Evolutionary conservation across 2,329 filamentous ascomycete species (phyloP), one percentile per base, ranked within the genome.

Genomic region (Emergomyces pasteurianus): DNA sequence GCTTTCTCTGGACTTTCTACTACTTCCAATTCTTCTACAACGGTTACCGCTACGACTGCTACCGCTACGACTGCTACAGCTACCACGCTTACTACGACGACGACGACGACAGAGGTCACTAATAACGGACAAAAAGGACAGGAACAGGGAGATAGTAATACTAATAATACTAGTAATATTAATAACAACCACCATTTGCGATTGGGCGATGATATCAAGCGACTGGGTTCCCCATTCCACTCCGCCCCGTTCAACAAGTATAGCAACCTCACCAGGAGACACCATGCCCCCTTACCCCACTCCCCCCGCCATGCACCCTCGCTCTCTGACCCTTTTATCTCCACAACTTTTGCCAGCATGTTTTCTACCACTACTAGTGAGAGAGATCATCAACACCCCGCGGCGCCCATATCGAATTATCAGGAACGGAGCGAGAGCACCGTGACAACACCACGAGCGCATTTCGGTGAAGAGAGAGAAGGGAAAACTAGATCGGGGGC

Each of bases 151-250:
- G 31, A 62, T 16, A 57, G 62, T 42, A 31, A 47, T 36, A 36
- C 18, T 26, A 43, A 34, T 38, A 43, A 55, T 42, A 21, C n/a
- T 21, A 40, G 16, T 38, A 52, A 14, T 38, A 42, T 14, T 38
- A 28, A 42, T 47, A 61, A 63, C 43, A 68, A 71, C 14, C 64
- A 75, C 34, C 64, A 72, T 43, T 72, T 71, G 42, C 68, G 75
- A 28, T 67, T 68, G 18, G 66, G 71, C 6, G 76, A 77, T 60
- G 70, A 70, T 40, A 74, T 78, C 58, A 78, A 77, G 61, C 74
- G 77, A 46, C 69, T 80, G 21, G 78, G 77, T 28, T 80, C 78
- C 36, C 78, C 78, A 1, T 80, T 80, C 63, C 73, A 75, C 60
- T 66, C 75, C 10, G 74, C 78, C 62, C 68, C 64, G 14, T 69